phyloP scores from a whole-genome alignment of 2,329 filamentous ascomycete species.

The Alternaria ventricosa region DNA sequence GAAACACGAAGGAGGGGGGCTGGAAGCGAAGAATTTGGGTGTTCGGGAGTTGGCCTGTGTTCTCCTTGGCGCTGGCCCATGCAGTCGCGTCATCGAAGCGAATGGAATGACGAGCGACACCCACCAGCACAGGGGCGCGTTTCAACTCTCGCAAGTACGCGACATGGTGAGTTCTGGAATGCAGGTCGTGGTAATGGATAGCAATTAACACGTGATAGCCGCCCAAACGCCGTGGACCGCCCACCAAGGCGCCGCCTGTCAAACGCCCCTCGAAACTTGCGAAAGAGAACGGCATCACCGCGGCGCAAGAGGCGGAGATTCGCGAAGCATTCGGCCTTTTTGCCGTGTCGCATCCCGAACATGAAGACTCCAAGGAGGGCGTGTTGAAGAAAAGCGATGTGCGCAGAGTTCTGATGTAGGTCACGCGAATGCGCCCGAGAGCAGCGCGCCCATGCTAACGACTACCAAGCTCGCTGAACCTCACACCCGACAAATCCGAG shows the following conservation, averaged over 20 bases:
- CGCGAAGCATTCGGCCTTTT: constrained; percentile 89
- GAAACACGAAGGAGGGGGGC: not conserved
- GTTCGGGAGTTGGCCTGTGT: not conserved
- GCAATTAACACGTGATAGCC: constrained; percentile 28
- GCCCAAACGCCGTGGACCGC: constrained; percentile 36
- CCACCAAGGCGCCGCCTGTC: constrained; percentile 24
- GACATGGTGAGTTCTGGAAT: constrained; percentile 24
- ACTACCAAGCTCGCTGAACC: constrained; percentile 74
- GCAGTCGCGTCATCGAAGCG: constrained; percentile 28
- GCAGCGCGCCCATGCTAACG: constrained; percentile 4
- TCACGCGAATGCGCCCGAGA: not conserved
- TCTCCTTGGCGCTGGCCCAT: constrained; percentile 6
- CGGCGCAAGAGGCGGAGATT: constrained; percentile 87
- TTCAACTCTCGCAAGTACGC: not conserved
- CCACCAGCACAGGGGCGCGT: not conserved
- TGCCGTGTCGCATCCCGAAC: constrained; percentile 57
- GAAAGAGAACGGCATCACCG: constrained; percentile 86
- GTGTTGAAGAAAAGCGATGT: constrained; percentile 54
- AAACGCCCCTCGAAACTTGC: constrained; percentile 83
- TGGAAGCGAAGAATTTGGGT: constrained; percentile 11
- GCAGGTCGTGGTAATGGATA: not conserved
- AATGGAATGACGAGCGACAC: not conserved
- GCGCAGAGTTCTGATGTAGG: constrained; percentile 60
- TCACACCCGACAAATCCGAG: constrained; percentile 70
- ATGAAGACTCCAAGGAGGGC: constrained; percentile 68